Evolutionary conservation across 2,329 filamentous ascomycete species (phyloP), one percentile per base, ranked within the genome.

Genomic region (Boeremia lycopersici): DNA sequence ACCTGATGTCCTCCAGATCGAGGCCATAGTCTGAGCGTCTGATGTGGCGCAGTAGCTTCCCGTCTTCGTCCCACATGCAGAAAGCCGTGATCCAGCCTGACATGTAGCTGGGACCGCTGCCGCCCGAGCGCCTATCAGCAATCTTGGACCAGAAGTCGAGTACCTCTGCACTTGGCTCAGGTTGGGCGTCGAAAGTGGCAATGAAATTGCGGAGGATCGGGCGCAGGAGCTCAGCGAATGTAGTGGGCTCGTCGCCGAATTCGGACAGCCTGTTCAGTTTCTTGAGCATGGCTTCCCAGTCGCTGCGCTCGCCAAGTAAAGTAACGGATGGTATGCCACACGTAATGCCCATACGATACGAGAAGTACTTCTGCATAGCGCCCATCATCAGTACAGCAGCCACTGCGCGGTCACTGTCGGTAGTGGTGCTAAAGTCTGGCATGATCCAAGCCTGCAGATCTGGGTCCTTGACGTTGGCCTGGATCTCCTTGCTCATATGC

Each of bases 321-420:
- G 63, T 65, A 2, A 68, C 59, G 1, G 65, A 61, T 2, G 63
- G 62, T 11, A 66, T 57, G 0, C 65, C 65, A 17, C 63, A 68
- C 6, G 1, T 19, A 0, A 39, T 15, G 1, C 2, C 0, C 13
- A 31, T 33, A 0, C 23, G 38, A 48, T 57, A 66, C 0, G 46
- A 46, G 43, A 64, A 66, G 42, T 62, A 65, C n/a, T 56, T 55
- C 6, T 63, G 50, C 48, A 62, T 49, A 0, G 45, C 52, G 2
- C 57, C 60, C 57, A 66, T 65, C 60, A 66, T 65, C 10, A 66
- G 41, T 1, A 64, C 48, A 0, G 54, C 48, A 28, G 63, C 63
- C 1, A 52, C 49, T 0, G 52, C 41, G 12, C 54, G 40, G 15
- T 68, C 62, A 9, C 29, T 31, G 2, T 50, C 40, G 0, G 60